Percentiles rank a stretch among this genome's conserved stretches.
Conservation (phyloP, 192 early-diverging fungal genomes). For the Coemansia sp. region DNA sequence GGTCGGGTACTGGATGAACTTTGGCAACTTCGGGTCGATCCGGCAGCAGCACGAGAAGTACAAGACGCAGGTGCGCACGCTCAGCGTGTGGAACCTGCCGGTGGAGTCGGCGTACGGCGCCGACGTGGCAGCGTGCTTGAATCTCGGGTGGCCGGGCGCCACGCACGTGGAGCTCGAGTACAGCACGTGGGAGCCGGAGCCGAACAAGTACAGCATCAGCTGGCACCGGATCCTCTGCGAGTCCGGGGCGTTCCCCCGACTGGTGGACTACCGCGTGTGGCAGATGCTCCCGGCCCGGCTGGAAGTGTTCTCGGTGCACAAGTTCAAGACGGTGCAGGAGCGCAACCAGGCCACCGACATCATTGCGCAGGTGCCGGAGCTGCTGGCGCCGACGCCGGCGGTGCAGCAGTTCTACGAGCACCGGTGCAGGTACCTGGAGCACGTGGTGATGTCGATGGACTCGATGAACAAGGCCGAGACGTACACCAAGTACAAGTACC, state of each 20-base stretch:
- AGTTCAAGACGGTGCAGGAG: conserved; percentile 47
- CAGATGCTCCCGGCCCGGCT: conserved; percentile 52
- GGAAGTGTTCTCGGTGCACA: conserved; percentile 52
- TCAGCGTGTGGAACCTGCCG: conserved; percentile 53
- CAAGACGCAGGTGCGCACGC: conserved; percentile 42
- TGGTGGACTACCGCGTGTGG: conserved; percentile 53
- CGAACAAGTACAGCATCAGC: conserved; percentile 45
- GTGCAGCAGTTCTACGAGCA: conserved; percentile 57
- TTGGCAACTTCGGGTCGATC: conserved; percentile 47
- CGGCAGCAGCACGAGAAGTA: conserved; percentile 48
- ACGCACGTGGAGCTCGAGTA: conserved; percentile 52
- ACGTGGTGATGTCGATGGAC: conserved; percentile 56
- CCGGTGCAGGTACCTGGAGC: conserved; percentile 47
- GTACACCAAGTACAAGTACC: conserved; percentile 54
- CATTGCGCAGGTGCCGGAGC: conserved; percentile 49
- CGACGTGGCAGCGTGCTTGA: conserved; percentile 44
- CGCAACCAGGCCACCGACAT: conserved; percentile 54
- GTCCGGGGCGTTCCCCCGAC: conserved; percentile 27
- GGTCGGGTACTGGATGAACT: conserved; percentile 57
- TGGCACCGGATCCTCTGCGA: conserved; percentile 53
- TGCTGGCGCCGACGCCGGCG: conserved; percentile 40
- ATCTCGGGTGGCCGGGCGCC: conserved; percentile 43
- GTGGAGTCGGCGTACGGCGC: conserved; percentile 52
- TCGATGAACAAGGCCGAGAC: conserved; percentile 55
- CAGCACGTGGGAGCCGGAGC: conserved; percentile 55